These are phyloP conservation scores for Wallacemonas sp. DNA, from an alignment of 208 protist species.

Conservation along the genomic window DNA sequence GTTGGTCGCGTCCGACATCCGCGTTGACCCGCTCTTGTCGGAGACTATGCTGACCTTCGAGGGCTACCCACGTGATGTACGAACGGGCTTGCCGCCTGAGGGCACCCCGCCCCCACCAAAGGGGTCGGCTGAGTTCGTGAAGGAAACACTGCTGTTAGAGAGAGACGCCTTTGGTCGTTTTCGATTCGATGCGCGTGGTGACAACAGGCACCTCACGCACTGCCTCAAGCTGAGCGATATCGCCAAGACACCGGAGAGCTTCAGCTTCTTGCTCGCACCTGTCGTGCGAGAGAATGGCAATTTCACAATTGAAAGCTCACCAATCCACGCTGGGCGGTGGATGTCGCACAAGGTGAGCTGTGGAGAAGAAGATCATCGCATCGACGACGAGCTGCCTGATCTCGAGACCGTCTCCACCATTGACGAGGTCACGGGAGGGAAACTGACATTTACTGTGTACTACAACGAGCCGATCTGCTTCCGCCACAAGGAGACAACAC, in stretches of 20 bases:
- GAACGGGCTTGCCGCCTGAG: constrained; percentile 45
- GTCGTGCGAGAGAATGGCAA: constrained; percentile 56
- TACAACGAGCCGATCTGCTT: constrained; percentile 75
- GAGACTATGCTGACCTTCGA: constrained; percentile 57
- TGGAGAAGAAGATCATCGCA: constrained; percentile 61
- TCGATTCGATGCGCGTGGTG: constrained; percentile 78
- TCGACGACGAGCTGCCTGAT: constrained; percentile 45
- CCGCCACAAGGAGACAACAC: constrained; percentile 60
- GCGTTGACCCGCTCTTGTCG: constrained; percentile 53
- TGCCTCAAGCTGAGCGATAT: constrained; percentile 63
- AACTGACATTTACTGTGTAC: constrained; percentile 37
- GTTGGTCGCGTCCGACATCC: constrained; percentile 70
- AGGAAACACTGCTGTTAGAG: constrained; percentile 78
- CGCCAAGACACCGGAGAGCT: constrained; percentile 54
- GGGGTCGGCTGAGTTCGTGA: constrained; percentile 54
- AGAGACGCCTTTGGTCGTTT: constrained; percentile 77
- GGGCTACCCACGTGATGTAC: constrained; percentile 33
- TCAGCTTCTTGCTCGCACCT: constrained; percentile 48
- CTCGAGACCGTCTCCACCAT: constrained; percentile 46
- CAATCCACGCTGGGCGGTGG: constrained; percentile 68
- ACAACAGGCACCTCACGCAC: constrained; percentile 74
- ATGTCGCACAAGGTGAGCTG: constrained; percentile 60
- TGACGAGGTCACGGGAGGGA: constrained; percentile 28
- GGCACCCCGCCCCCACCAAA: constrained; percentile 17
- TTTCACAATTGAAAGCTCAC: constrained; percentile 41